These are phyloP conservation scores for Syzygium malaccense DNA, from an alignment of 441 rosid genomes.

Conservation along the genomic window DNA sequence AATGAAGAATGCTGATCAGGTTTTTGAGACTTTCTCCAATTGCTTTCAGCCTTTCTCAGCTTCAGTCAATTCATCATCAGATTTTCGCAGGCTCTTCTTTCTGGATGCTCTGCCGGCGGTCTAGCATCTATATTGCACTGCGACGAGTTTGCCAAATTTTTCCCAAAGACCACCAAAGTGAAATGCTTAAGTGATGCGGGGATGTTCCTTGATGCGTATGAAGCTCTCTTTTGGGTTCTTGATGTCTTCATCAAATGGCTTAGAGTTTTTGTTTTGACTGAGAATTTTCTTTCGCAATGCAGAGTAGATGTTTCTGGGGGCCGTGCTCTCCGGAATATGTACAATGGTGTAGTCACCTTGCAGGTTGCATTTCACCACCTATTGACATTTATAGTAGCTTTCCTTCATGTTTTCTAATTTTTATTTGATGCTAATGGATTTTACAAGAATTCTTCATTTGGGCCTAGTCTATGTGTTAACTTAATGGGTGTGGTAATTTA, in stretches of 20 bases:
- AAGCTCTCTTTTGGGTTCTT: background rate
- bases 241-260: background rate
- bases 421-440: background rate
- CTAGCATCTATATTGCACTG: constrained; percentile 13
- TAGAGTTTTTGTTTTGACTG: background rate
- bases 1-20: constrained; percentile 12
- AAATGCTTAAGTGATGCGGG: constrained; percentile 17
- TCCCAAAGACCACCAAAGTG: constrained; percentile 11
- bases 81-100: constrained; percentile 10
- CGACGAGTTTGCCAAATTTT: background rate
- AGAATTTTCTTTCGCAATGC: background rate
- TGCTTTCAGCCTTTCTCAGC: background rate
- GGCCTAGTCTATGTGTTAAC: background rate
- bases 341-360: constrained; percentile 5
- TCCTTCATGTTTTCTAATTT: background rate
- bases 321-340: constrained; percentile 1
- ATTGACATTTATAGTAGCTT: background rate
- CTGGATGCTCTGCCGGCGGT: constrained; percentile 17
- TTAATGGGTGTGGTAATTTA: background rate
- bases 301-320: constrained; percentile 14
- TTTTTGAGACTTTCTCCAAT: background rate
- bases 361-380: background rate
- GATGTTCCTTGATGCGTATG: constrained; percentile 16
- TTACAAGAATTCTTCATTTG: background rate
- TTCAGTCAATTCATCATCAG: background rate